A percentile compares a stretch with the other conserved stretches of the same genome.
Conservation (phyloP, 75 land plant species). For the Pinus taeda region DNA sequence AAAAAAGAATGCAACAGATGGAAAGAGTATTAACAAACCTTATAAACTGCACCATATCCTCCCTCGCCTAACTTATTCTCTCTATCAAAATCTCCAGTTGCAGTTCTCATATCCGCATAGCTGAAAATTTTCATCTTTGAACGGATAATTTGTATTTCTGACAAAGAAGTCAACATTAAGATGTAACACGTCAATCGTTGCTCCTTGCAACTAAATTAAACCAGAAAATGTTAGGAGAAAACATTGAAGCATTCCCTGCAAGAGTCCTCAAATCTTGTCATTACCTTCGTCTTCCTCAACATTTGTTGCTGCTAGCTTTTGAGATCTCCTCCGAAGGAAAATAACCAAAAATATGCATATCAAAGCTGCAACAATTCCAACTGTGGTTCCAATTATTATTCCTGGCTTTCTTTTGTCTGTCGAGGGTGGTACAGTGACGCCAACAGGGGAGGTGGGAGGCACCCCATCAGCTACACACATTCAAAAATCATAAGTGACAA, state of each 20-base stretch:
- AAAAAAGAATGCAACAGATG: not conserved
- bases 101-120: conserved; percentile 27
- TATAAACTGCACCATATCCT: conserved; percentile 26
- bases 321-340: conserved; percentile 6
- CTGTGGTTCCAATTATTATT: too few species aligned
- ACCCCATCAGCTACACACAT: too few species aligned
- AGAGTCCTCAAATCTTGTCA: conserved; percentile 1
- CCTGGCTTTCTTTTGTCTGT: too few species aligned
- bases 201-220: not conserved
- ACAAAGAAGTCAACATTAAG: not conserved
- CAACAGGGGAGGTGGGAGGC: too few species aligned
- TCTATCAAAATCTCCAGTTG: conserved; percentile 15
- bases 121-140: conserved; percentile 34
- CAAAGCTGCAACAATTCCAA: conserved; percentile 16
- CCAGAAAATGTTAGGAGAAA: not conserved
- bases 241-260: not conserved
- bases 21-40: conserved; percentile 5
- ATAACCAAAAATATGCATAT: not conserved
- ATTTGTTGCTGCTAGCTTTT: not conserved
- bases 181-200: not conserved
- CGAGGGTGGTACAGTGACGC: too few species aligned
- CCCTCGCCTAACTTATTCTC: conserved; percentile 23
- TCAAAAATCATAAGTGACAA: too few species aligned
- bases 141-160: conserved; percentile 31
- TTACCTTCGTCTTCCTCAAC: conserved; percentile 30